These are phyloP conservation scores for Lasiodiplodia citricola DNA, from an alignment of 2,329 filamentous ascomycete genomes.

Conservation along the genomic window DNA sequence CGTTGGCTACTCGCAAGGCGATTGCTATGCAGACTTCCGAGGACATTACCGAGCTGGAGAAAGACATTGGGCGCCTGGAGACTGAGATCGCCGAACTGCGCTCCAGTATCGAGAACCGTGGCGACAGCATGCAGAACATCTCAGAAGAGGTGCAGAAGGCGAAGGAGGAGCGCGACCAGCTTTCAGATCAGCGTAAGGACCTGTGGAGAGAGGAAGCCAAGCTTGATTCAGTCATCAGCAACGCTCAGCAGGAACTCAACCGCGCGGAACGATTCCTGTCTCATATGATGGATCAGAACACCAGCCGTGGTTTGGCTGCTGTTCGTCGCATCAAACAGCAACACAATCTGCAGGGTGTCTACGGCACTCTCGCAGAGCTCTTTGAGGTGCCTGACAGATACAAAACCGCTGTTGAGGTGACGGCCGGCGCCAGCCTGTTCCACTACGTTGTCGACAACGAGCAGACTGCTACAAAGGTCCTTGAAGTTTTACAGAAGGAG, in stretches of 20 bases:
- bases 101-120: slow-evolving; percentile 77
- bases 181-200: slow-evolving; percentile 85
- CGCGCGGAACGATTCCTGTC: slow-evolving; percentile 78
- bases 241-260: slow-evolving; percentile 76
- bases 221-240: slow-evolving; percentile 76
- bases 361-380: slow-evolving; percentile 92
- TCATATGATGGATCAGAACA: slow-evolving; percentile 87
- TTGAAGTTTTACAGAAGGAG: slow-evolving; percentile 78
- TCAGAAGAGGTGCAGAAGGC: slow-evolving; percentile 76
- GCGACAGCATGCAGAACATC: slow-evolving; percentile 73
- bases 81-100: slow-evolving; percentile 73
- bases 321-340: slow-evolving; percentile 83
- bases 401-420: slow-evolving; percentile 87
- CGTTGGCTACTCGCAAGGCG: slow-evolving; percentile 79
- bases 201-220: slow-evolving; percentile 90
- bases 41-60: slow-evolving; percentile 75
- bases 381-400: slow-evolving; percentile 85
- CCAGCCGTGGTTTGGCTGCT: slow-evolving; percentile 83
- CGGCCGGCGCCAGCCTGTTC: slow-evolving; percentile 89
- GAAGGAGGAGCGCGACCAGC: slow-evolving; percentile 76
- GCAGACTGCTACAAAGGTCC: slow-evolving; percentile 80
- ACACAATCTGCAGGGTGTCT: slow-evolving; percentile 80
- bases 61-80: slow-evolving; percentile 74
- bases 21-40: slow-evolving; percentile 84
- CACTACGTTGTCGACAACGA: slow-evolving; percentile 96